Base-by-base conservation (phyloP, 2,329 filamentous ascomycete species). In the Thelonectria discophora region DNA sequence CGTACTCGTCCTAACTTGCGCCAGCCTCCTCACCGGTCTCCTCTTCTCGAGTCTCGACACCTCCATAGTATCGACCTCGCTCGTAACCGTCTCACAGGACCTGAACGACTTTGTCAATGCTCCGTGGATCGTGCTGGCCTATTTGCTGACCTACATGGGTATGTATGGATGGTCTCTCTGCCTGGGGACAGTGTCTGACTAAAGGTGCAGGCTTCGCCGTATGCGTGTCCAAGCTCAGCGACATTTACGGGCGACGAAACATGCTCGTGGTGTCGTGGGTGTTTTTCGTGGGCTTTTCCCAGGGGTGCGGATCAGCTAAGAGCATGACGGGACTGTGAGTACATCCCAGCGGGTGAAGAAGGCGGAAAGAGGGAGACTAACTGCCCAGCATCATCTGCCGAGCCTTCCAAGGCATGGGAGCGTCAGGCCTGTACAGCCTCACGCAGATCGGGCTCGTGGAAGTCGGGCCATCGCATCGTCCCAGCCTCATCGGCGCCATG, bases 401-500 rank as follows among this genome's bases (percentile, higher is more conserved):
- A 18, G 83, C 84, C 1, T 81, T 88, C 13, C 86, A 88, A 59
- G 86, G 86, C 5, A 80, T 88, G 45, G 86, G 87, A 0, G 87
- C 84, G 2, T 86, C 87, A 9, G 86, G 86, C 0, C 75, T 89
- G 21, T 89, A 88, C 72, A 87, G 84, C 64, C 73, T 88, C 43
- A 82, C 84, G 1, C 84, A 88, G 58, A 84, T 87, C 54, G 80
- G 82, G 12, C 77, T 88, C 1, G 79, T 86, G 27, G 85, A 88
- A 63, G 78, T 88, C 52, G 83, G 84, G 0, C 85, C 84, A 12
- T 78, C 78, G 3, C 76, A 84, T 64, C 80, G 79, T 8, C 84
- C 84, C 3, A 81, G 82, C 54, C 69, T 86, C 15, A 82, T 87
- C 43, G 84, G 85, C 2, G 83, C 82, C 24, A 76, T 86, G 67